Evolutionary conservation across 257 asterid species (phyloP), one percentile per base, ranked within the genome.

Genomic region (Forsythia suspensa): DNA sequence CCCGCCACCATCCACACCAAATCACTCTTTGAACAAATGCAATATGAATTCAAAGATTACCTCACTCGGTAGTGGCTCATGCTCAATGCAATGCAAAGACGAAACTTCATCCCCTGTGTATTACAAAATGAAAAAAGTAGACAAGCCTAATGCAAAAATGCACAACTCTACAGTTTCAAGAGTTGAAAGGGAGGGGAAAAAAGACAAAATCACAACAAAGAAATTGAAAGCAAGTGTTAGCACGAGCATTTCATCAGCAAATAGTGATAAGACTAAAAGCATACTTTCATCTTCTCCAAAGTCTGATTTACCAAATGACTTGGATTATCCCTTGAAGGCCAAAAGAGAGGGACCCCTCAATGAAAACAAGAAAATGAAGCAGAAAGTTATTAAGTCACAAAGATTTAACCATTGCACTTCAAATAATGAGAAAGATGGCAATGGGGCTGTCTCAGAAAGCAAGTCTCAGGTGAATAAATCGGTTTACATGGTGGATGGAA

Each of bases 1-100:
- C 38, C 92, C 94, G 1, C 94, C 91, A 39, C 92, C 90, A 3
- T 74, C 92, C 52, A 83, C 92, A 3, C 87, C 91, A 18, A 37
- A 67, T 79, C 81, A 82, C 48, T 81, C 85, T 18, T 85, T 81
- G 0, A 59, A 81, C 16, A 84, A 79, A 29, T 83, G 82, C 36
- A 24, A 76, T 7, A 70, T 63, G 40, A 16, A 91, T 0, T 77
- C 87, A 41, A 80, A 70, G 51, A 48, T 83, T 77, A 21, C 75
- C 71, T 83, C 91, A 2, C 57, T 77, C 37, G 76, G 71, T 42
- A 5, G 34, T 63, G 43, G 10, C 24, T 29, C 75, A 24, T 48
- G 81, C 70, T 34, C 55, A 11, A 7, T 75, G 72, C 34, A 72
- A 24, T 65, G 44, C 79, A 67, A 79, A 34, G 13, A 59, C 21